A percentile compares a stretch with the other conserved stretches of the same genome.
These are phyloP conservation scores for Sugiyamaella castrensis DNA, from an alignment of 1,139 yeast species.

Conservation along the genomic window DNA sequence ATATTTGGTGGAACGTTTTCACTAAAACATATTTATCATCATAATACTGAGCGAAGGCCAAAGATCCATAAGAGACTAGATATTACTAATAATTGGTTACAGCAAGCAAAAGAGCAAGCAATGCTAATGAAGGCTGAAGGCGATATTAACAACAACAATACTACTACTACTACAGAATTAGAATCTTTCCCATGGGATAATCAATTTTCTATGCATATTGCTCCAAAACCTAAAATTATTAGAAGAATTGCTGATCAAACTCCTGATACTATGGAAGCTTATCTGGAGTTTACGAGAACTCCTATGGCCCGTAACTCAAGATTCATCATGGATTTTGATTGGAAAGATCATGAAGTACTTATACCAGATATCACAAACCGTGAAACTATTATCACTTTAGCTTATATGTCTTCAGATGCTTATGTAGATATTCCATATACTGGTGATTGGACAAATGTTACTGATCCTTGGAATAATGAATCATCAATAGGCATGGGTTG, in stretches of 20 bases:
- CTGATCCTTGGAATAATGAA: constrained; percentile 52
- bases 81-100: constrained; percentile 16
- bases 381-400: constrained; percentile 69
- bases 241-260: constrained; percentile 55
- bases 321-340: constrained; percentile 28
- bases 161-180: background rate
- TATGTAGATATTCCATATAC: constrained; percentile 73
- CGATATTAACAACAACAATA: background rate
- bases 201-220: constrained; percentile 2
- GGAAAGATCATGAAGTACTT: constrained; percentile 37
- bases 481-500: constrained; percentile 61
- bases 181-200: constrained; percentile 1
- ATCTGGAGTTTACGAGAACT: constrained; percentile 54
- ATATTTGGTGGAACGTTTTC: constrained; percentile 7
- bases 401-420: constrained; percentile 88
- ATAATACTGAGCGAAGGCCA: constrained; percentile 22
- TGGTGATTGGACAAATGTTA: constrained; percentile 89
- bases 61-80: constrained; percentile 22
- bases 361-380: constrained; percentile 76
- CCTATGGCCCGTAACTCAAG: constrained; percentile 16
- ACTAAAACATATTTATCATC: constrained; percentile 26
- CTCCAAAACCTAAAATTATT: constrained; percentile 31
- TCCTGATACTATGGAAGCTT: constrained; percentile 65
- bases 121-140: background rate
- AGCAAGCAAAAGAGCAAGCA: background rate